These are phyloP conservation scores for Coriolopsis trogii DNA, from an alignment of 1,284 basidiomycete genomes.

Conservation along the genomic window DNA sequence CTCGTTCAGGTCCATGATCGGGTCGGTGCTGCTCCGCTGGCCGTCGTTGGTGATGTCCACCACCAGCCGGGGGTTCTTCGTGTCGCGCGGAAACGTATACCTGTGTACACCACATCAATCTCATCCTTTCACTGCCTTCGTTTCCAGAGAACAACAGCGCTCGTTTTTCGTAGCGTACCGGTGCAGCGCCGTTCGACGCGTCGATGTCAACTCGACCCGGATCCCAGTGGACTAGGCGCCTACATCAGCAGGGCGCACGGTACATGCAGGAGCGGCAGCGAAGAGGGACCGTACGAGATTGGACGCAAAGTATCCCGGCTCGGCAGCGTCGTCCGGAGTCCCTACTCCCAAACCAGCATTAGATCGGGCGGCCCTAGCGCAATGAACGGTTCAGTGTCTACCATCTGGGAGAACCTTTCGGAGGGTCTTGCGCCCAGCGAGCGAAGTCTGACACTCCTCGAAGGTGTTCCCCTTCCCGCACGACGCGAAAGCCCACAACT, in stretches of 20 bases:
- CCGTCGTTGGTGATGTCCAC: constrained; percentile 66
- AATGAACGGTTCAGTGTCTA: not conserved
- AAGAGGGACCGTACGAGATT: constrained; percentile 45
- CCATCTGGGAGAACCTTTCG: constrained; percentile 48
- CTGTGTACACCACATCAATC: no score
- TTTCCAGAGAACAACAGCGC: no score
- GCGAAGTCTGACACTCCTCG: constrained; percentile 50
- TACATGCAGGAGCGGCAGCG: not conserved
- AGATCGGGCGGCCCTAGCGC: not conserved
- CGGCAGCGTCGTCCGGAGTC: constrained; percentile 57
- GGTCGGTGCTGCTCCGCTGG: constrained; percentile 49
- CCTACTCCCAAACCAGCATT: constrained; percentile 34
- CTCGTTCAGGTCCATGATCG: constrained; percentile 47
- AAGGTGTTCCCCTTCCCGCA: constrained; percentile 47
- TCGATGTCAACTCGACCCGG: constrained; percentile 60
- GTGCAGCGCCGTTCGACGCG: constrained; percentile 56
- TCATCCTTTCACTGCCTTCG: no score
- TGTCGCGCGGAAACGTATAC: constrained; percentile 36
- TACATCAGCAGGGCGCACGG: not conserved
- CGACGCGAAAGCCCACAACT: constrained; percentile 53
- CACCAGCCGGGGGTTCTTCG: constrained; percentile 47
- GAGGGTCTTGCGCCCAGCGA: constrained; percentile 45
- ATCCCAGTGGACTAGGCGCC: constrained; percentile 50
- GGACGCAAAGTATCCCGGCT: constrained; percentile 64
- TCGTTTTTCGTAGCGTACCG: no score